Percentiles rank a stretch among this genome's conserved stretches.
Evolutionary conservation across 78 protist species (phyloP).

Genomic region (Dictyostelium firmibasis): DNA sequence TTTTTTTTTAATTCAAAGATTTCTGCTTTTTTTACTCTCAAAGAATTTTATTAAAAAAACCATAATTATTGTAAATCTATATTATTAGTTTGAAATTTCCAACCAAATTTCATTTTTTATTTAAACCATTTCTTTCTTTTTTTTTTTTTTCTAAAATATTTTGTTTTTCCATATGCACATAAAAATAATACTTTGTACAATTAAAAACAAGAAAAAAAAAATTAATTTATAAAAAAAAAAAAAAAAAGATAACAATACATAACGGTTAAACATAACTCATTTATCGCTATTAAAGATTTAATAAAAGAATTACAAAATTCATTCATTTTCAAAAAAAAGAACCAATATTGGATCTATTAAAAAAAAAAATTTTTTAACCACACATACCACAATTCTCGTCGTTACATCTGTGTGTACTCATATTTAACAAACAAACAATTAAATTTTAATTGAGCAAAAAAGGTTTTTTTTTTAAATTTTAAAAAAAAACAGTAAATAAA

Average conservation of each 20-base stretch:
- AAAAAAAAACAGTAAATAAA: not conserved
- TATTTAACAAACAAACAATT: too few species aligned
- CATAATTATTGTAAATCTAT: not conserved
- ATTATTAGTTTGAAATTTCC: not conserved
- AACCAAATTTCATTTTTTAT: not conserved
- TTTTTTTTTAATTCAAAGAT: too few species aligned
- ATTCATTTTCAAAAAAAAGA: not conserved
- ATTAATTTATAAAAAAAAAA: too few species aligned
- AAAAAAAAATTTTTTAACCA: not conserved
- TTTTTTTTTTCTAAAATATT: too few species aligned
- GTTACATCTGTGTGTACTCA: not conserved
- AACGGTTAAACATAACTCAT: not conserved
- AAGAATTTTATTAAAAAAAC: too few species aligned
- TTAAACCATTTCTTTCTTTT: too few species aligned
- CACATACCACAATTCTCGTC: not conserved
- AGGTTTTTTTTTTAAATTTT: not conserved
- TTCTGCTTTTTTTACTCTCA: not conserved
- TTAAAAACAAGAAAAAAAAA: too few species aligned
- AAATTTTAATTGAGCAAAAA: not conserved
- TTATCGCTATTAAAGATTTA: not conserved
- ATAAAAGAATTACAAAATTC: not conserved
- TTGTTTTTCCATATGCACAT: too few species aligned
- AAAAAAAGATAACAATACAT: too few species aligned
- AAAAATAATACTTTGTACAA: not conserved
- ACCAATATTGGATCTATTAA: not conserved